phyloP scores from a whole-genome alignment of 345 rosid species.

The Gossypioides kirkii region DNA sequence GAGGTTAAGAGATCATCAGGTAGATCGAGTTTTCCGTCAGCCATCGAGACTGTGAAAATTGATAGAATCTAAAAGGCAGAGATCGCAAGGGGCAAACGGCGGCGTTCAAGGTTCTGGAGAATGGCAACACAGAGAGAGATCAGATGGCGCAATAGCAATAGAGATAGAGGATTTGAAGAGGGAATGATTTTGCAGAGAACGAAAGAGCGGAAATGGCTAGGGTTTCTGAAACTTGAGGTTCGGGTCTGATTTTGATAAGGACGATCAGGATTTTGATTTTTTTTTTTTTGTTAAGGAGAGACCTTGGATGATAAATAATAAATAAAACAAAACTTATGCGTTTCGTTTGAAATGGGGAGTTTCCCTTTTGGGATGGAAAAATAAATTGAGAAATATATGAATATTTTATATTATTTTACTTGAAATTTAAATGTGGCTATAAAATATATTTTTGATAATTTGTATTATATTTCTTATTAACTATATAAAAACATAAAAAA shows the following conservation, averaged over 20 bases:
- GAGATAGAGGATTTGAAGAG: not conserved
- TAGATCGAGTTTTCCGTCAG: conserved; percentile 20
- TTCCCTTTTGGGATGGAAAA: too few relatives aligned
- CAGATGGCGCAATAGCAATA: not conserved
- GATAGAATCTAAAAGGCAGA: not conserved
- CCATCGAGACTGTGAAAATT: conserved; percentile 12
- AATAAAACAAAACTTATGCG: not conserved
- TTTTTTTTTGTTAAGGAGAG: not conserved
- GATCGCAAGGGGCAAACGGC: not conserved
- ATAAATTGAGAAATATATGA: too few relatives aligned
- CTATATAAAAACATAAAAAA: too few relatives aligned
- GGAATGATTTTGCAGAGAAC: conserved; percentile 1
- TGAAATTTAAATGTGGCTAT: too few relatives aligned
- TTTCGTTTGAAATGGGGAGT: not conserved
- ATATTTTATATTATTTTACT: too few relatives aligned
- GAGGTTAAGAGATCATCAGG: conserved; percentile 25
- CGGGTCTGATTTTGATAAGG: not conserved
- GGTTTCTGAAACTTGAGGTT: conserved; percentile 11
- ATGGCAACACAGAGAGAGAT: not conserved
- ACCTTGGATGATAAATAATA: not conserved
- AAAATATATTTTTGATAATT: too few relatives aligned
- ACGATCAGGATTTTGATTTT: not conserved
- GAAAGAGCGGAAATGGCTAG: conserved; percentile 12
- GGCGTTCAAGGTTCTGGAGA: not conserved
- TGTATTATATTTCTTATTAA: too few relatives aligned